Base-by-base conservation (phyloP, 495 filamentous ascomycete species). In the Chlorociboria aeruginascens region DNA sequence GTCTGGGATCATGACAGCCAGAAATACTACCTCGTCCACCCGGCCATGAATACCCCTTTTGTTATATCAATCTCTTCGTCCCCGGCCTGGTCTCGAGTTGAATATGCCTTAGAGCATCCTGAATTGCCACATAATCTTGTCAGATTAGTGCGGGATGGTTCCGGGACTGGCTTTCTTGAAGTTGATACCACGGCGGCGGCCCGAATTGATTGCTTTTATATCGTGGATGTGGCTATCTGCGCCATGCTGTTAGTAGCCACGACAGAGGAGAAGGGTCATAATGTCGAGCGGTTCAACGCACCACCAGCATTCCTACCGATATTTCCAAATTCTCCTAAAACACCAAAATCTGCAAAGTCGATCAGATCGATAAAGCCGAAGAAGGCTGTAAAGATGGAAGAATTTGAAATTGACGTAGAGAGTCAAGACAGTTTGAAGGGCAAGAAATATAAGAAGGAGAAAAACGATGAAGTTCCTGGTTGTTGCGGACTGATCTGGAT, bases 11-110 rank as follows among this genome's bases (percentile, higher is more conserved):
- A 70, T 12, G 71, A 77, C 44, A 69, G 68, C 42, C 59, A 67
- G 42, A 72, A 71, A 35, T 85, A 89, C 62, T 82, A 83, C 57
- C 69, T 90, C 9, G 77, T 78, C 29, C 85, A 89, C 58, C 84
- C 84, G 13, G 73, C 77, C 0, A 64, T 86, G 14, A 74, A 68
- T 17, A 76, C 73, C 32, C 74, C 74, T 4, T 77, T 77, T 53
- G 66, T 69, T 49, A 63, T 76, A 28, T 72, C 73, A 52, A 63
- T 71, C 53, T 66, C 65, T 63, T 65, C 61, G 52, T 68, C 57
- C 58, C 70, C 63, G 42, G 77, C 58, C 43, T 81, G 58, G 70
- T 74, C 59, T 61, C 71, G 62, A 53, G 73, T 56, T 54, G 82
- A 66, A 70, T 83, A 69, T 67, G 65, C 73, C 3, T 72, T 85